Percentiles rank a stretch among this genome's conserved stretches.
phyloP scores from a whole-genome alignment of 1,139 yeast genomes.

The Yamadazyma dushanensis region DNA sequence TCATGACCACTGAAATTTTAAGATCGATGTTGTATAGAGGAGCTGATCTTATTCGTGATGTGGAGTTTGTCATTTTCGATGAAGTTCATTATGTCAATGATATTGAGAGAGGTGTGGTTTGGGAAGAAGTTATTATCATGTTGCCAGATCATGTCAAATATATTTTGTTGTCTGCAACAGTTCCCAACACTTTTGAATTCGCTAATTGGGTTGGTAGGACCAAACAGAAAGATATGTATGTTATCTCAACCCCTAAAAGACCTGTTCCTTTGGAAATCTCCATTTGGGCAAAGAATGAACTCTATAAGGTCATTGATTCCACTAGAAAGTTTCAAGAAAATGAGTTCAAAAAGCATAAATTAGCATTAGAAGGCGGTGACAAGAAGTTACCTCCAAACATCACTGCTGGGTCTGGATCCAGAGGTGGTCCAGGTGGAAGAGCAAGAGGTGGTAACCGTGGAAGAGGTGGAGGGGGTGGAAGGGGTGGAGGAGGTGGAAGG shows the following conservation, averaged over 20 bases:
- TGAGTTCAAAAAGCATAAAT: slow-evolving; percentile 65
- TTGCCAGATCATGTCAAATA: slow-evolving; percentile 93
- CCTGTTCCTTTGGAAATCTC: slow-evolving; percentile 92
- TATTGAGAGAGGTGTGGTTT: slow-evolving; percentile 95
- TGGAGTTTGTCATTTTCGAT: slow-evolving; percentile 94
- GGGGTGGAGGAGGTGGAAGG: slow-evolving; percentile 30
- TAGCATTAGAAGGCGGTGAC: slow-evolving; percentile 41
- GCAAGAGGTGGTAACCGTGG: slow-evolving; percentile 43
- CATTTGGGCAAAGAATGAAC: slow-evolving; percentile 69
- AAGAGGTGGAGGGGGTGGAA: slow-evolving; percentile 36
- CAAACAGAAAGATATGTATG: slow-evolving; percentile 91
- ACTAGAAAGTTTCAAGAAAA: slow-evolving; percentile 64
- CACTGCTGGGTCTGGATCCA: slow-evolving; percentile 41
- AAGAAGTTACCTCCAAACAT: slow-evolving; percentile 39
- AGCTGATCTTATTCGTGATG: slow-evolving; percentile 93
- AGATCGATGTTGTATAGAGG: slow-evolving; percentile 96
- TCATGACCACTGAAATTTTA: slow-evolving; percentile 96
- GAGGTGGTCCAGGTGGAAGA: slow-evolving; percentile 48
- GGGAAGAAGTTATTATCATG: slow-evolving; percentile 98
- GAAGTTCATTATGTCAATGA: slow-evolving; percentile 98
- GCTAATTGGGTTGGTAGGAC: slow-evolving; percentile 99
- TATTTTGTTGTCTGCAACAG: slow-evolving; percentile 89
- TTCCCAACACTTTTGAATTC: slow-evolving; percentile 95
- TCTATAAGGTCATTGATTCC: slow-evolving; percentile 74
- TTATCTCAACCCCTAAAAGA: slow-evolving; percentile 91